Base-by-base conservation (phyloP, 495 filamentous ascomycete species). In the Aspergillus coremiiformis region DNA sequence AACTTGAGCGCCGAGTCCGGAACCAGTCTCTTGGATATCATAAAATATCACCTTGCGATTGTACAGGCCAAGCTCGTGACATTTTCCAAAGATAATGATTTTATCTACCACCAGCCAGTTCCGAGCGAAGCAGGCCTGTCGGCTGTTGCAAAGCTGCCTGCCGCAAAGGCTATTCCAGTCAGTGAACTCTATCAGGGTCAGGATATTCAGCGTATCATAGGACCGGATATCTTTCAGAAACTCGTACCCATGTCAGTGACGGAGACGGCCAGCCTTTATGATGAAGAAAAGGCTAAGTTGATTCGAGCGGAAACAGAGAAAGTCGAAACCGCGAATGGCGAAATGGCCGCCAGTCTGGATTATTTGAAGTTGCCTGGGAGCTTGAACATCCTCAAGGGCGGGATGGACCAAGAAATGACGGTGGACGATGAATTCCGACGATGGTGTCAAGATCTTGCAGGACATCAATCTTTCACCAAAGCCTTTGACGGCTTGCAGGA, bases 281-380 rank as follows among this genome's bases (percentile, higher is more conserved):
- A 97, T 62, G 93, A 98, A 69, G 93, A 98, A 67, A 98, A 97
- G 65, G 93, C 94, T 17, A 97, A 97, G 68, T 72, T 98, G 32
- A 83, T 96, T 26, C 82, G 93, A 26, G 94, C 93, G 2, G 93
- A 98, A 66, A 89, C 89, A 2, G 93, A 97, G 67, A 84, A 86
- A 55, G 89, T 93, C 6, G 90, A 96, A 53, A 79, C 84, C 5
- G 92, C 92, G 8, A 90, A 96, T 57, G 83, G 89, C 55, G 94
- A 97, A 66, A 94, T 98, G 88, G 90, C 86, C 19, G 88, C 94
- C 29, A 95, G 90, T 58, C 67, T 98, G 59, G 93, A 96, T 66
- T 96, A 96, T 64, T 72, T 98, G 21, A 87, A 95, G 54, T 75
- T 98, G 14, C 93, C 93, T 0, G 85, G 82, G 22, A 91, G 91